Conservation (phyloP, 345 rosid genomes). For the Rhizophora mangle region DNA sequence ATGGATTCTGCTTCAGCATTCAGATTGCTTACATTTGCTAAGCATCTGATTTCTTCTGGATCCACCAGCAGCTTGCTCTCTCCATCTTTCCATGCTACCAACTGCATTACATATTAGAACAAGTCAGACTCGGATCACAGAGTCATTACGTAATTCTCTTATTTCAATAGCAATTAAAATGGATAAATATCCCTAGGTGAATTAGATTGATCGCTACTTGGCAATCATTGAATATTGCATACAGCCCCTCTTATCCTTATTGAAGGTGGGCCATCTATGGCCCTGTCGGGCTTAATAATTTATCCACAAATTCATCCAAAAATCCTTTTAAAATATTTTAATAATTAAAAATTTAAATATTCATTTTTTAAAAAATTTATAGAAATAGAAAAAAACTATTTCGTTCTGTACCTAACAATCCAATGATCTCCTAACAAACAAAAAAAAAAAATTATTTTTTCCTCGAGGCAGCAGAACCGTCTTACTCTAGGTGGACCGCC, state of each 20-base stretch:
- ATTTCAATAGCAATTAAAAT: not conserved
- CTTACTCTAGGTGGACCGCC: slow-evolving; percentile 82
- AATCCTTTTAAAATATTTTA: too few relatives aligned
- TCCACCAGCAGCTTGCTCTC: slow-evolving; percentile 60
- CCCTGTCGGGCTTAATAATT: not conserved
- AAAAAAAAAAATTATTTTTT: not conserved
- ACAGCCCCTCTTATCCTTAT: too few relatives aligned
- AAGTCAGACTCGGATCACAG: too few relatives aligned
- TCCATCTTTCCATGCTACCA: slow-evolving; percentile 83
- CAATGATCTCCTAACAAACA: too few relatives aligned
- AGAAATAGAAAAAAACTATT: too few relatives aligned
- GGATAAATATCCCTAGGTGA: not conserved
- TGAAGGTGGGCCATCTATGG: too few relatives aligned
- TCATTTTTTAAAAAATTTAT: too few relatives aligned
- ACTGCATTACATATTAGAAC: slow-evolving; percentile 36
- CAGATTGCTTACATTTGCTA: slow-evolving; percentile 41
- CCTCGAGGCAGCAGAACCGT: too few relatives aligned
- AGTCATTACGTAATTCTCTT: not conserved
- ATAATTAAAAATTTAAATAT: too few relatives aligned
- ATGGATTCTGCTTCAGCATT: slow-evolving; percentile 62
- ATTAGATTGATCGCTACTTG: too few relatives aligned
- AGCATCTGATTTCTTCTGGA: slow-evolving; percentile 49
- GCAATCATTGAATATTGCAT: too few relatives aligned
- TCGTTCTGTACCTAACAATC: too few relatives aligned
- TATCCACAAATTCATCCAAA: not conserved